phyloP scores from a whole-genome alignment of 1,139 yeast genomes.

The Sugiyamaella sp. region DNA sequence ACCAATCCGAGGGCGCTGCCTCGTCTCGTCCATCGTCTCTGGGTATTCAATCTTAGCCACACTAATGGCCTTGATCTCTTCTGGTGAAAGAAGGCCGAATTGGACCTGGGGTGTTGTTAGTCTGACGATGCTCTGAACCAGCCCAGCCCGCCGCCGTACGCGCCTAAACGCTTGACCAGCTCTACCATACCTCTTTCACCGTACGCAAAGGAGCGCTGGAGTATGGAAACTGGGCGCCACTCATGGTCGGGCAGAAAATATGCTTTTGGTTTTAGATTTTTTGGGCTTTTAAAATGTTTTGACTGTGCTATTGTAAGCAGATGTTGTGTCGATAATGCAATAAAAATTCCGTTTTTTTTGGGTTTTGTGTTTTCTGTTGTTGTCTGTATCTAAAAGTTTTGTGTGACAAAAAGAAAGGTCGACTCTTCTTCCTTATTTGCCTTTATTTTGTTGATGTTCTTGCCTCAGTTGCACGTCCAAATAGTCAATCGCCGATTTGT shows the following conservation, averaged over 20 bases:
- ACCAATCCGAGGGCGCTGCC: slow-evolving; percentile 92
- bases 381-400: background rate
- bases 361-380: background rate
- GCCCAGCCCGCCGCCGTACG: background rate
- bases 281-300: background rate
- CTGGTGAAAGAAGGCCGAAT: slow-evolving; percentile 97
- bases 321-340: background rate
- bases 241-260: slow-evolving; percentile 34
- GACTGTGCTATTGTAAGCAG: background rate
- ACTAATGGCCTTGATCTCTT: slow-evolving; percentile 93
- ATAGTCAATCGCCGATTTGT: background rate
- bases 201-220: slow-evolving; percentile 97
- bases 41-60: slow-evolving; percentile 98
- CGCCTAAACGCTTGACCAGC: background rate
- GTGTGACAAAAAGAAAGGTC: slow-evolving; percentile 13
- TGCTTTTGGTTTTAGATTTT: background rate
- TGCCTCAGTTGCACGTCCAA: background rate
- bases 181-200: slow-evolving; percentile 76
- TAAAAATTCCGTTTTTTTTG: background rate
- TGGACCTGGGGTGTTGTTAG: slow-evolving; percentile 57
- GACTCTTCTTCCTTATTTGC: slow-evolving; percentile 13
- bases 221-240: slow-evolving; percentile 70
- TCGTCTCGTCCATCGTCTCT: slow-evolving; percentile 97
- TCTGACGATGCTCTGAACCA: background rate
- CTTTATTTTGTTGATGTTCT: too few relatives aligned